These are phyloP conservation scores for Auricularia auricula-judae DNA, from an alignment of 768 basidiomycete genomes.

Conservation along the genomic window DNA sequence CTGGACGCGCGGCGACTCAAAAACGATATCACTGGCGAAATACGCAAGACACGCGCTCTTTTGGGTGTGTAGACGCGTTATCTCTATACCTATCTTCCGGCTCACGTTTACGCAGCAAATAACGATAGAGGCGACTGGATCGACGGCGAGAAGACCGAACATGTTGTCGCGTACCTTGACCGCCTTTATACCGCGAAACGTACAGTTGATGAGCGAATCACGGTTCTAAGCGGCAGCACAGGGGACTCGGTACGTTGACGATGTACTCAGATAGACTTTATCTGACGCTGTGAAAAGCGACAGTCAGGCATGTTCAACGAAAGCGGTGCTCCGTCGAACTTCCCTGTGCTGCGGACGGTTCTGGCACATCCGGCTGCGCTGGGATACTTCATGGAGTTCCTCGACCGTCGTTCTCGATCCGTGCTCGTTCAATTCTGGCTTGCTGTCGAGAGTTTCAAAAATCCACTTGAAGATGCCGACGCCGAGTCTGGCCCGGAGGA, in stretches of 20 bases:
- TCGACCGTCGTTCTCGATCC: conserved; percentile 82
- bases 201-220: conserved; percentile 78
- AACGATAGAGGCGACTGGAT: conserved; percentile 87
- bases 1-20: conserved; percentile 83
- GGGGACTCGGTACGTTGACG: conserved; percentile 42
- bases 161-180: conserved; percentile 77
- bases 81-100: neutral
- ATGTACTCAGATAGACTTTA: neutral
- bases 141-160: conserved; percentile 74
- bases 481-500: conserved; percentile 25
- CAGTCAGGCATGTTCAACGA: neutral
- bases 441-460: conserved; percentile 95
- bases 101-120: conserved; percentile 37
- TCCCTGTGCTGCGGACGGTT: conserved; percentile 49
- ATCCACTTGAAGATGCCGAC: conserved; percentile 79
- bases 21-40: conserved; percentile 89
- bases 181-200: conserved; percentile 82
- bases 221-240: conserved; percentile 54
- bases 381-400: conserved; percentile 96
- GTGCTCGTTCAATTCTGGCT: conserved; percentile 94
- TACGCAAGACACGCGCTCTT: conserved; percentile 63
- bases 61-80: conserved; percentile 38
- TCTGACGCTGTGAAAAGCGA: neutral
- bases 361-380: conserved; percentile 82
- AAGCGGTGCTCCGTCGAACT: neutral